phyloP scores from a whole-genome alignment of 257 asterid genomes.

The Oldenlandia corymbosa region DNA sequence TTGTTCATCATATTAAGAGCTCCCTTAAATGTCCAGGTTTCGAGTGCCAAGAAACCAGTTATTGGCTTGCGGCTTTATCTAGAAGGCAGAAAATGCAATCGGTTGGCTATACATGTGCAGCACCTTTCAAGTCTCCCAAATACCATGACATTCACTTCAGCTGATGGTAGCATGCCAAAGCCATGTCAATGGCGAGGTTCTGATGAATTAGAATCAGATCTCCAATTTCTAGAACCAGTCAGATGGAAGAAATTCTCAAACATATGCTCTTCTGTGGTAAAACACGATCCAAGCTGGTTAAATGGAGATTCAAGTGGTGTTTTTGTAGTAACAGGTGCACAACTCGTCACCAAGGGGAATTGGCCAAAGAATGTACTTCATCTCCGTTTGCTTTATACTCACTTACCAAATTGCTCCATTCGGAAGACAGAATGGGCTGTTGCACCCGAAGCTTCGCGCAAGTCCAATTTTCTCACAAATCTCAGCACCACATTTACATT shows the following conservation, averaged over 20 bases:
- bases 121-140: slow-evolving; percentile 89
- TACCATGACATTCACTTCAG: slow-evolving; percentile 39
- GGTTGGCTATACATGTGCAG: slow-evolving; percentile 77
- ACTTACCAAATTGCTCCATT: slow-evolving; percentile 65
- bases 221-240: slow-evolving; percentile 80
- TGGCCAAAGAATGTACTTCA: slow-evolving; percentile 92
- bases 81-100: slow-evolving; percentile 87
- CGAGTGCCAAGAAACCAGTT: slow-evolving; percentile 77
- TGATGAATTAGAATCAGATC: slow-evolving; percentile 52
- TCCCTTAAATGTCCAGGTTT: slow-evolving; percentile 41
- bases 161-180: slow-evolving; percentile 23
- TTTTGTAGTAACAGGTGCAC: slow-evolving; percentile 84
- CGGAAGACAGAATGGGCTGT: slow-evolving; percentile 91
- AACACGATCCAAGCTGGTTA: slow-evolving; percentile 73
- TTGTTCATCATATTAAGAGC: neutral
- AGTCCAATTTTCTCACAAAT: slow-evolving; percentile 65
- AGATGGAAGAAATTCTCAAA: slow-evolving; percentile 79
- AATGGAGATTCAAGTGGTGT: slow-evolving; percentile 50
- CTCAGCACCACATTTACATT: slow-evolving; percentile 90
- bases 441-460: slow-evolving; percentile 64
- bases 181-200: slow-evolving; percentile 88
- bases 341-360: slow-evolving; percentile 67
- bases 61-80: slow-evolving; percentile 75
- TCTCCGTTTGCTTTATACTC: slow-evolving; percentile 71
- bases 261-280: slow-evolving; percentile 67